A percentile compares a stretch with the other conserved stretches of the same genome.
These are phyloP conservation scores for Colletotrichum zoysiae DNA, from an alignment of 2,329 filamentous ascomycete genomes.

Conservation along the genomic window DNA sequence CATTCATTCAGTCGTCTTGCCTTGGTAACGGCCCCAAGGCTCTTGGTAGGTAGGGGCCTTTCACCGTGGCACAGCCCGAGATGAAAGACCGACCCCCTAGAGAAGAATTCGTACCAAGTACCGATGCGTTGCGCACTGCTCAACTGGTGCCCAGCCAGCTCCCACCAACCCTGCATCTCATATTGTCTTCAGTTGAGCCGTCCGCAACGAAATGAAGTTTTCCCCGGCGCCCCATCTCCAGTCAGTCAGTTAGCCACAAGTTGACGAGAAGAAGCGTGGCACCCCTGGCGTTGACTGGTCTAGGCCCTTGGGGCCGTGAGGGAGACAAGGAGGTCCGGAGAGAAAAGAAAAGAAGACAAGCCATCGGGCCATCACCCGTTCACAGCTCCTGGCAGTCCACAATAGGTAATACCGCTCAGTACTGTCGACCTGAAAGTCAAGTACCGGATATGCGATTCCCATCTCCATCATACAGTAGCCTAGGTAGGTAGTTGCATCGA, in stretches of 20 bases:
- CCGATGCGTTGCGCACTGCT: slow-evolving; percentile 5
- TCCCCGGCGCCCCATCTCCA: not conserved
- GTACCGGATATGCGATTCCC: slow-evolving; percentile 27
- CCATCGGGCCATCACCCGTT: not conserved
- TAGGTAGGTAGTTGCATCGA: not conserved
- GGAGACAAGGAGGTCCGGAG: not conserved
- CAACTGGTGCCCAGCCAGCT: slow-evolving; percentile 1
- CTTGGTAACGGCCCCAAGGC: slow-evolving; percentile 13
- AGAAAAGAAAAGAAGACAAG: not conserved
- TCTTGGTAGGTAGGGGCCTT: not conserved
- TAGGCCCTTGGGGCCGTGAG: not conserved
- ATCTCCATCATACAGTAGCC: slow-evolving; percentile 27
- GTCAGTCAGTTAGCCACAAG: not conserved
- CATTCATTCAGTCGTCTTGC: not conserved
- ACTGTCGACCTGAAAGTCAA: slow-evolving; percentile 29
- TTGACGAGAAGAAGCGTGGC: not conserved
- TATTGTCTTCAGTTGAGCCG: slow-evolving; percentile 21
- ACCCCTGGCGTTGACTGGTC: not conserved
- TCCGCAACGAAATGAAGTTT: slow-evolving; percentile 19
- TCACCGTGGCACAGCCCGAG: slow-evolving; percentile 3
- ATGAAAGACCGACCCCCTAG: not conserved
- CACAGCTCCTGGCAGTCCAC: slow-evolving; percentile 6
- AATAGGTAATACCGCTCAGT: slow-evolving; percentile 18
- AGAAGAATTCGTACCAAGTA: not conserved
- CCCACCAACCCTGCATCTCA: slow-evolving; percentile 5